Conservation (phyloP, 768 basidiomycete genomes). For the Scleroderma citrinum region DNA sequence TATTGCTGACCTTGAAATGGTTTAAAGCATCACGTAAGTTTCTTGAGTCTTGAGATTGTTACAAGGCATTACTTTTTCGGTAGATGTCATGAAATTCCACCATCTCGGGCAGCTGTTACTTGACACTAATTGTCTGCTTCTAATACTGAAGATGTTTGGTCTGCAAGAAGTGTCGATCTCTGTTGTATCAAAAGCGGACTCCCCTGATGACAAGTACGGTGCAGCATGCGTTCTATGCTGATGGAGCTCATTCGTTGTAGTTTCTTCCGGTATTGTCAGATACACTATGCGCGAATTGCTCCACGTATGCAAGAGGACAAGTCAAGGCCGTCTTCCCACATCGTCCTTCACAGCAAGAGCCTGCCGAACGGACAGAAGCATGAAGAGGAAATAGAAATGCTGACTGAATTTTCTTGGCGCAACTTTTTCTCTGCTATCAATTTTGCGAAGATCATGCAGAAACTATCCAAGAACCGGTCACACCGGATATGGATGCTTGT, state of each 20-base stretch:
- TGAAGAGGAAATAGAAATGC: conserved; percentile 86
- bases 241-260: conserved; percentile 36
- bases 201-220: conserved; percentile 74
- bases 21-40: conserved; percentile 95
- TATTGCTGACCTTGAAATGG: conserved; percentile 91
- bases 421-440: conserved; percentile 98
- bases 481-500: conserved; percentile 95
- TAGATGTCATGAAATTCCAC: conserved; percentile 98
- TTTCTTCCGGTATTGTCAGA: conserved; percentile 93
- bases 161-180: conserved; percentile 82
- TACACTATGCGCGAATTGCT: conserved; percentile 65
- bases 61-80: conserved; percentile 1
- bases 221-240: not conserved
- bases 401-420: conserved; percentile 94
- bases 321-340: conserved; percentile 53
- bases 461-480: conserved; percentile 89
- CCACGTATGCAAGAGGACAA: conserved; percentile 59
- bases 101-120: conserved; percentile 93
- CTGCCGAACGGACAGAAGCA: conserved; percentile 70
- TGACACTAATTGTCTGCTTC: conserved; percentile 88
- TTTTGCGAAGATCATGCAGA: conserved; percentile 97
- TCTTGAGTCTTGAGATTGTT: not conserved
- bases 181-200: conserved; percentile 86
- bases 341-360: conserved; percentile 46
- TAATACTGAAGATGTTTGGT: conserved; percentile 98